Base-by-base conservation (phyloP, 176 grass and related monocot species). In the Typha latifolia region DNA sequence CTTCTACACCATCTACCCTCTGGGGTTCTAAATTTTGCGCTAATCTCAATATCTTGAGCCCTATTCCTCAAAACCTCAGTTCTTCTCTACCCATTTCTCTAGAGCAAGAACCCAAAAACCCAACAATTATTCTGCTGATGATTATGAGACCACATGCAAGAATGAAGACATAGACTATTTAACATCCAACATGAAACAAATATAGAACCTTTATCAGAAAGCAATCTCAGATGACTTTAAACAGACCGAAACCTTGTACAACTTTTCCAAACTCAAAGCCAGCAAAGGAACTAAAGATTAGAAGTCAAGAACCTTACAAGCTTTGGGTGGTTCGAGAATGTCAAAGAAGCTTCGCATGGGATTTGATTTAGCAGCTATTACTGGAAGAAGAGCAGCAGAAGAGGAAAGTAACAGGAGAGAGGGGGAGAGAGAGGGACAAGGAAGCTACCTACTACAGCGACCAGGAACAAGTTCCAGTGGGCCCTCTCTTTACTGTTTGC, bases 181-280 rank as follows among this genome's bases (percentile, higher is more conserved):
- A 57, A 18, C 52, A 57, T 57, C 52, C 19, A 57, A 20, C n/a
- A 57, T 8, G 52, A 57, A 56, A n/a, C 52, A 57, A 57, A 57
- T 6, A 57, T 37, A 6, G 9, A 56, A 8, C 16, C 19, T 57
- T 15, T 57, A 57, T 57, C 19, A 57, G 9, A 15, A n/a, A 18
- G 52, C 52, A 53, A 13, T 53, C 51, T 15, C 13, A 57, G 19
- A 57, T 20, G 16, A 57, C 6, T 18, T 57, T 57, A 57, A 20
- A 57, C 19, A 5, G 15, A 20, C 15, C 3, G 9, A 57, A 57
- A 57, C 52, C 2, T 20, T 1, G 5, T 18, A 8, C n/a, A 18
- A 20, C 52, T 57, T 57, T 57, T 57, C n/a, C 15, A 57, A 18
- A 8, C 52, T 18, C 15, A 57, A 57, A 21, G 52, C 52, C 4